Base-by-base conservation (phyloP, 306 rosid species). In the Cucurbita maxima region DNA sequence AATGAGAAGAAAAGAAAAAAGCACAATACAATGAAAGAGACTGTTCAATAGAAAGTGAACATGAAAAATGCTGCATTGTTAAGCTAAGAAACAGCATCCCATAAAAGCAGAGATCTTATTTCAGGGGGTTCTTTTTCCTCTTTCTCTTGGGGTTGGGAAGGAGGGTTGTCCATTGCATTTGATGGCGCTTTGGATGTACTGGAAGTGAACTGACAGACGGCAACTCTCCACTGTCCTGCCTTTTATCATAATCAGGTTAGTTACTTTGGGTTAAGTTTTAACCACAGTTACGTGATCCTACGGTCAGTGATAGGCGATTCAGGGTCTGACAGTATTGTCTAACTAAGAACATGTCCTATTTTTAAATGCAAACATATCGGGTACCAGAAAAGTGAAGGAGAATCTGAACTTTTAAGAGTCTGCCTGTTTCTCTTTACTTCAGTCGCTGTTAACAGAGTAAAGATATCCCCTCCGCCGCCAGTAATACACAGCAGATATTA, bases 1-100 rank as follows among this genome's bases (percentile, higher is more conserved):
- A 70, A 70, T 48, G 74, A 50, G 47, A 69, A 34, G 74, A 15
- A 34, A 63, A 70, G 41, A 70, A 1, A 56, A 13, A 16, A 50
- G 47, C 20, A 34, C 45, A 70, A 70, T 70, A 16, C 74, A 70
- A 70, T 74, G 78, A 79, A 56, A 74, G 74, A 50, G 56, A 66
- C 73, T 60, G 64, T 36, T 36, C 51, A 70, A 16, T 48, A 34
- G n/a, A 70, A 70, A 70, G 59, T 50, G 59, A 70, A 70, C 45
- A 70, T 51, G 74, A 50, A n/a, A 41, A 73, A 41, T 4, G 36
- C 73, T 69, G 73, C 56, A 69, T 25, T 13, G 14, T 69, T 50
- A 47, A 22, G 20, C 55, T 22, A 15, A 67, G 0, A 64, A 22
- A 22, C 56, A 6, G 54, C 72, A 48, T 13, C 38, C 25, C 20